Evolutionary conservation across 202 grass and related monocot genomes (phyloP).

Genomic region (Panicum hallii): DNA sequence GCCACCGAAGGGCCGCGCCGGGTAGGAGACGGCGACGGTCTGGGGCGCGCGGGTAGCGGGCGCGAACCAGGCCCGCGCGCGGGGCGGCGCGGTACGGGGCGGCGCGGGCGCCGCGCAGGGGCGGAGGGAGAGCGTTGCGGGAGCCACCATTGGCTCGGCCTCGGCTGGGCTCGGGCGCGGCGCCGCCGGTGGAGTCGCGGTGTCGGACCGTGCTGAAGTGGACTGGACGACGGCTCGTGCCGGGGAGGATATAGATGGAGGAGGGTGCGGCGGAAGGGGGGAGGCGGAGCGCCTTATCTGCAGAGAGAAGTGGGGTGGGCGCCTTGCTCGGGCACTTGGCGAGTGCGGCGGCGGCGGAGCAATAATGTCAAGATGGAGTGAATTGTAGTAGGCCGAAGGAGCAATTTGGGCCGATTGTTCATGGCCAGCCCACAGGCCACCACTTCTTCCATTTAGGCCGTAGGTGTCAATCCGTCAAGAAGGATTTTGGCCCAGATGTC

Average conservation of each 20-base stretch:
- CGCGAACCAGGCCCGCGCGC: slow-evolving; percentile 24
- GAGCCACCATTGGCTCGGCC: slow-evolving; percentile 65
- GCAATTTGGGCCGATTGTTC: background rate
- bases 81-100: slow-evolving; percentile 19
- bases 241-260: slow-evolving; percentile 32
- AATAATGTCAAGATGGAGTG: no score
- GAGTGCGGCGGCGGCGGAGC: no score
- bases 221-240: background rate
- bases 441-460: no score
- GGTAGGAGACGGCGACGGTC: slow-evolving; percentile 35
- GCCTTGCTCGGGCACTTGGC: no score
- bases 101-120: slow-evolving; percentile 49
- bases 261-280: background rate
- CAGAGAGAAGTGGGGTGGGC: background rate
- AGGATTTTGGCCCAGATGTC: no score
- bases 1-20: slow-evolving; percentile 14
- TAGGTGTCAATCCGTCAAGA: no score
- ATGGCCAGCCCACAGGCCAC: background rate
- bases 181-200: background rate
- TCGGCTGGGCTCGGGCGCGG: background rate
- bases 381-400: background rate
- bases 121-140: slow-evolving; percentile 62
- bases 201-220: background rate
- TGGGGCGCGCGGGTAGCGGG: background rate
- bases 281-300: slow-evolving; percentile 46